These are phyloP conservation scores for Hypoxylon trugodes DNA, from an alignment of 495 filamentous ascomycete species.

Conservation along the genomic window DNA sequence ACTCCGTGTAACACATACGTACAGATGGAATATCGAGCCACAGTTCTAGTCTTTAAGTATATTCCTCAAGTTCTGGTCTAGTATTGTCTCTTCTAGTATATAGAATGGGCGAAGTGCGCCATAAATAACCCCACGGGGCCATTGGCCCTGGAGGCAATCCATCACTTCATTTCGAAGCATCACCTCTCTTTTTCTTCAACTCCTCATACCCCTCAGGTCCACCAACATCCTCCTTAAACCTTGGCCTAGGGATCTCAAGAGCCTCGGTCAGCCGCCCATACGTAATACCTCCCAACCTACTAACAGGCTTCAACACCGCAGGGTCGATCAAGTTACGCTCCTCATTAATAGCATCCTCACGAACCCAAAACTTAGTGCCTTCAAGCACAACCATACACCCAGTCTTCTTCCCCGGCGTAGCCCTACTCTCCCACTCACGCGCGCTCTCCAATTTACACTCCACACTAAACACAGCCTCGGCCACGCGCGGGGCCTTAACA, in stretches of 20 bases:
- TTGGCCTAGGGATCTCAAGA: conserved; percentile 79
- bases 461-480: conserved; percentile 81
- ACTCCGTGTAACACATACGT: too few species aligned
- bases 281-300: conserved; percentile 82
- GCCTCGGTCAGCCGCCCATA: conserved; percentile 77
- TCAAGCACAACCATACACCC: conserved; percentile 81
- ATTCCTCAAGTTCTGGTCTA: too few species aligned
- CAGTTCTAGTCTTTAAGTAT: too few species aligned
- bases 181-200: conserved; percentile 38
- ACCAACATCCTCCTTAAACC: conserved; percentile 63
- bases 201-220: conserved; percentile 49
- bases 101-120: too few species aligned
- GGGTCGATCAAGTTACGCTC: conserved; percentile 76
- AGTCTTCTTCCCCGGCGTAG: conserved; percentile 73
- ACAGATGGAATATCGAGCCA: too few species aligned
- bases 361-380: conserved; percentile 85
- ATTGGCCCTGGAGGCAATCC: too few species aligned
- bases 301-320: conserved; percentile 74
- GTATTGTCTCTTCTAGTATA: too few species aligned
- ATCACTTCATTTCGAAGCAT: neutral
- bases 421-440: conserved; percentile 77
- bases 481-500: conserved; percentile 77
- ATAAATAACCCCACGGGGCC: too few species aligned
- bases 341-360: conserved; percentile 88
- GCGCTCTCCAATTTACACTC: conserved; percentile 79